Evolutionary conservation across 1,284 basidiomycete species (phyloP).

Genomic region (Neolentinus lepideus): DNA sequence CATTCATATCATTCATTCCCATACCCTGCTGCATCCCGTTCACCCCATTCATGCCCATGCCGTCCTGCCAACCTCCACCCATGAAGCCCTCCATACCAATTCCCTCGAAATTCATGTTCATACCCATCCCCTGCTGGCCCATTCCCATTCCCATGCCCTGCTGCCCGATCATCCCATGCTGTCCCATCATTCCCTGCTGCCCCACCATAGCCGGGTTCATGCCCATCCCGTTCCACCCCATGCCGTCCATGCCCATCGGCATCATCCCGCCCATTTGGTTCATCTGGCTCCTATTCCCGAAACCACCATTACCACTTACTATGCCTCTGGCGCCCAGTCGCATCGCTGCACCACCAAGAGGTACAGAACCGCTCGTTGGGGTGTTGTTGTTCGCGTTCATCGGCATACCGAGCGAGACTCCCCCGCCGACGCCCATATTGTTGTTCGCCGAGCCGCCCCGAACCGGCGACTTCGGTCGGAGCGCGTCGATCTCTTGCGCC

Average conservation of each 20-base stretch:
- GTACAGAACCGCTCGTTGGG: constrained; percentile 7
- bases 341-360: constrained; percentile 7
- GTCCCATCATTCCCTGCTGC: constrained; percentile 7
- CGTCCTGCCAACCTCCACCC: constrained; percentile 10
- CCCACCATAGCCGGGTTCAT: background rate
- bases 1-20: constrained; percentile 6
- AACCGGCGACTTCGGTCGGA: constrained; percentile 83
- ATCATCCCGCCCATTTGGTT: constrained; percentile 2
- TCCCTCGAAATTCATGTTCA: constrained; percentile 7
- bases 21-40: constrained; percentile 14
- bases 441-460: constrained; percentile 27
- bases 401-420: background rate
- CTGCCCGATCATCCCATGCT: background rate
- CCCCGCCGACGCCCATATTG: background rate
- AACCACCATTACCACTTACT: background rate
- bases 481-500: constrained; percentile 65
- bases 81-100: constrained; percentile 11
- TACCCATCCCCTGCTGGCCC: constrained; percentile 5
- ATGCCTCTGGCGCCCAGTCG: constrained; percentile 9
- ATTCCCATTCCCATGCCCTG: constrained; percentile 16
- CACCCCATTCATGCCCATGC: constrained; percentile 17
- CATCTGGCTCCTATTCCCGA: constrained; percentile 5
- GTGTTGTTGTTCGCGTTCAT: constrained; percentile 4
- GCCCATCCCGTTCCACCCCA: constrained; percentile 3
- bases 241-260: constrained; percentile 16